Conservation (phyloP, 768 basidiomycete genomes). For the Pisolithus orientalis region DNA sequence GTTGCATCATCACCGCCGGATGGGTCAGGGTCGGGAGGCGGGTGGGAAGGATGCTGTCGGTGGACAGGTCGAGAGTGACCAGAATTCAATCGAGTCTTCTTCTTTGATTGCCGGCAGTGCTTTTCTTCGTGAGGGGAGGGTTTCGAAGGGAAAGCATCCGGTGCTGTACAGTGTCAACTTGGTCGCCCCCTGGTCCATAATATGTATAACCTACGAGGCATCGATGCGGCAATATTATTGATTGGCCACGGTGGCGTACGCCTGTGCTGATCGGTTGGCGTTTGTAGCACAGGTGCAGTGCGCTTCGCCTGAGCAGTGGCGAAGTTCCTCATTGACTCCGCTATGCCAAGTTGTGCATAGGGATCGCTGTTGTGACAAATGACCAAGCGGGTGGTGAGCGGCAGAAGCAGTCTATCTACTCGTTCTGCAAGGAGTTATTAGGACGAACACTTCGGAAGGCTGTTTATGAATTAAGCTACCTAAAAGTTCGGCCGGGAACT, state of each 20-base stretch:
- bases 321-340: conserved; percentile 21
- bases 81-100: conserved; percentile 5
- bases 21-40: conserved; percentile 5
- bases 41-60: conserved; percentile 17
- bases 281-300: conserved; percentile 8
- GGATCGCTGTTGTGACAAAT: conserved; percentile 25
- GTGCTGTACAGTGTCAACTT: conserved; percentile 27
- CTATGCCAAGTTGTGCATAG: conserved; percentile 29
- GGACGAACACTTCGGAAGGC: conserved; percentile 1
- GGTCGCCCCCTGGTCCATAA: background rate
- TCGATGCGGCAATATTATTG: conserved; percentile 20
- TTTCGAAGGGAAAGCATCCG: conserved; percentile 29
- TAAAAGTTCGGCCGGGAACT: conserved; percentile 21
- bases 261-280: conserved; percentile 7
- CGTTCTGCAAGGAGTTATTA: conserved; percentile 19
- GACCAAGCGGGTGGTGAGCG: conserved; percentile 25
- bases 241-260: conserved; percentile 20
- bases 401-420: conserved; percentile 28
- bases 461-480: conserved; percentile 14
- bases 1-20: conserved; percentile 5
- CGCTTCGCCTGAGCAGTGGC: conserved; percentile 9
- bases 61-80: conserved; percentile 21
- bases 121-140: conserved; percentile 8
- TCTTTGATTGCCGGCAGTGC: background rate
- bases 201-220: conserved; percentile 32